Base-by-base conservation (phyloP, 176 grass and related monocot genomes). In the Bothriochloa decipiens region DNA sequence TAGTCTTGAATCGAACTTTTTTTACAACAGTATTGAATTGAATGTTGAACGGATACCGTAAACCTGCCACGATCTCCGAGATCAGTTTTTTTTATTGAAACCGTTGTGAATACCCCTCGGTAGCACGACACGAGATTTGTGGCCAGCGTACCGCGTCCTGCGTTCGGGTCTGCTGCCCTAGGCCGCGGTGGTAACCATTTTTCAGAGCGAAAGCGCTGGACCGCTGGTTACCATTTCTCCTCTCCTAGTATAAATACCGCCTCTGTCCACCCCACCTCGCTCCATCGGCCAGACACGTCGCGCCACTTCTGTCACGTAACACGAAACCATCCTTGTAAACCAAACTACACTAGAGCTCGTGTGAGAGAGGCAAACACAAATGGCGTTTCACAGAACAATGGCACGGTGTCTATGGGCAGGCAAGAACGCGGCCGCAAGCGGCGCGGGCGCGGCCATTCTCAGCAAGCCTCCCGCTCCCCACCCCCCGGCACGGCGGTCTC, bases 361-460 rank as follows among this genome's bases (percentile, higher is more conserved):
- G 42, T 26, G 26, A 46, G 68, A 6, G 52, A 33, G 1, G 60
- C 27, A 14, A 80, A 58, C 41, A 33, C 65, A 87, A 43, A 94
- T 94, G 92, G 92, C 92, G 4, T 90, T 89, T 62, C 87, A 65
- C 60, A 75, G 90, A 92, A 92, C 79, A 17, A 67, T 92, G 3
- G 76, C 85, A 10, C 85, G 79, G 39, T 64, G 85, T 78, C 43
- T 94, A 4, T 91, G 89, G 85, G 85, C 76, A 2, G 70, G 63
- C 81, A 87, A 80, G 70, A 87, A 4, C 64, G 80, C 81, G 5
- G 68, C 68, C 23, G 20, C 36, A 3, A 17, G 45, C 64, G 53
- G 49, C 22, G 40, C 46, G 26, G 55, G 69, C 29, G 42, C 62
- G 0, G 33, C 63, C 65, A 32, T 13, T 18, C 75, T 75, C 8